Evolutionary conservation across 106 monocot species (phyloP), one percentile per base, ranked within the genome.

Genomic region (Acorus calamus): DNA sequence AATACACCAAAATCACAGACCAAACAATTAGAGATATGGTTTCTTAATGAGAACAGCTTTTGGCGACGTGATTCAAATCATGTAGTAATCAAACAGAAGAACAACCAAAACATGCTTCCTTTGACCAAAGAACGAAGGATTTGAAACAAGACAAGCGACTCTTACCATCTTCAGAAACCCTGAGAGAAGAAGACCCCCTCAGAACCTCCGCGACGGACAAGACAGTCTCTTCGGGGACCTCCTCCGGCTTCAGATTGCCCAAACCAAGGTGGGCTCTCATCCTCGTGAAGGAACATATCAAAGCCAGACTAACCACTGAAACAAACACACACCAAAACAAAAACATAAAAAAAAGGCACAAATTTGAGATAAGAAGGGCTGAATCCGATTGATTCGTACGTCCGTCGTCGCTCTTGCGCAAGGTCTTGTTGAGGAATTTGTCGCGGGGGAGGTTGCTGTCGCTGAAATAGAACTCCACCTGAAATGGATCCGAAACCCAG

Each of bases 391-490:
- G 7, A 58, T 70, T 46, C 63, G 71, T 76, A 96, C 96, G 58
- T 74, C 91, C 84, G 70, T 87, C 87, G 53, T 83, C 80, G 58
- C 78, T 91, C 61, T 80, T 74, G 55, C 77, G 60, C 6, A 96
- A 76, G 44, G 72, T 57, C 11, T 67, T 76, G 55, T 61, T 80
- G 55, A 96, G 76, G 60, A 96, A 96, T 5, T 69, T 76, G 52
- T 91, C 96, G 4, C 82, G 79, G 3, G 96, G 91, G 3, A 96
- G 87, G 73, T 96, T 96, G 78, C 96, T 91, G 49, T 96, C 87
- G 63, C 96, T 87, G 74, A 96, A 96, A 57, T 96, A 96, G 62
- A 96, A 96, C 67, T 96, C 90, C 14, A 96, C 96, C 96, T 96
- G 52, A 14, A 66, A 48, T 28, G 28, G 28, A 28, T 28, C 28